A percentile compares a stretch with the other conserved stretches of the same genome.
Conservation (phyloP, 1,139 yeast genomes). For the Suhomyces coccinellae region DNA sequence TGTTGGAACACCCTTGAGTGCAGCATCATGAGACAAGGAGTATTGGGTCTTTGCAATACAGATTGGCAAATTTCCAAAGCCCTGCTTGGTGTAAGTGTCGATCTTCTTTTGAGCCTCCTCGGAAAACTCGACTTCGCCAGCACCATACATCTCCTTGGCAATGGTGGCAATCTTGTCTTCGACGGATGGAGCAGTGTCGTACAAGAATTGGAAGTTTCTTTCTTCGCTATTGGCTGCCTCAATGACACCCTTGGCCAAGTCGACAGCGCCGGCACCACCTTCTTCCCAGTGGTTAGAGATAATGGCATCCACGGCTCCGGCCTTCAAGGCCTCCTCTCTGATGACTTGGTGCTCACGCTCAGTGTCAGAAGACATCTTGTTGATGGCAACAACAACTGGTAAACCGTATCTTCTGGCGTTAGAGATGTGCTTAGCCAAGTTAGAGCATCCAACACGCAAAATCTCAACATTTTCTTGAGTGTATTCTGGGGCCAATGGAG, state of each 20-base stretch:
- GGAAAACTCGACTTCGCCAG: conserved; percentile 63
- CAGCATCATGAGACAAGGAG: conserved; percentile 77
- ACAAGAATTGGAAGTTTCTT: conserved; percentile 67
- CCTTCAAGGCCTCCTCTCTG: conserved; percentile 77
- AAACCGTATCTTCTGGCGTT: conserved; percentile 86
- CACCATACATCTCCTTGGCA: conserved; percentile 89
- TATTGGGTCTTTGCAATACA: conserved; percentile 86
- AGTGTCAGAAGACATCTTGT: conserved; percentile 85
- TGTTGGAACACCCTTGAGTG: conserved; percentile 79
- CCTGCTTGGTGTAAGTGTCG: conserved; percentile 65
- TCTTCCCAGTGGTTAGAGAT: conserved; percentile 97
- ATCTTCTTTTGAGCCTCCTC: conserved; percentile 68
- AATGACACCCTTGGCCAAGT: conserved; percentile 82
- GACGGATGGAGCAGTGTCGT: conserved; percentile 63
- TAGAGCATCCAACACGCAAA: conserved; percentile 80
- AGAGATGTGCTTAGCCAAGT: conserved; percentile 86
- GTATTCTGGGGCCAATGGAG: conserved; percentile 84
- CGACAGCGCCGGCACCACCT: conserved; percentile 94
- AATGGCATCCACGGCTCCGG: conserved; percentile 95
- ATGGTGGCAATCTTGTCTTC: conserved; percentile 82
- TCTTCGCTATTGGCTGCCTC: conserved; percentile 59
- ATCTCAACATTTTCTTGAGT: conserved; percentile 83
- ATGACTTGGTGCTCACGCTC: conserved; percentile 82
- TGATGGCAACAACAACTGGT: conserved; percentile 95
- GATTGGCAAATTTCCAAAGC: conserved; percentile 72